Evolutionary conservation across 108 stramenopile species (phyloP), one percentile per base, ranked within the genome.

Genomic region (Nannochloropsis salina): DNA sequence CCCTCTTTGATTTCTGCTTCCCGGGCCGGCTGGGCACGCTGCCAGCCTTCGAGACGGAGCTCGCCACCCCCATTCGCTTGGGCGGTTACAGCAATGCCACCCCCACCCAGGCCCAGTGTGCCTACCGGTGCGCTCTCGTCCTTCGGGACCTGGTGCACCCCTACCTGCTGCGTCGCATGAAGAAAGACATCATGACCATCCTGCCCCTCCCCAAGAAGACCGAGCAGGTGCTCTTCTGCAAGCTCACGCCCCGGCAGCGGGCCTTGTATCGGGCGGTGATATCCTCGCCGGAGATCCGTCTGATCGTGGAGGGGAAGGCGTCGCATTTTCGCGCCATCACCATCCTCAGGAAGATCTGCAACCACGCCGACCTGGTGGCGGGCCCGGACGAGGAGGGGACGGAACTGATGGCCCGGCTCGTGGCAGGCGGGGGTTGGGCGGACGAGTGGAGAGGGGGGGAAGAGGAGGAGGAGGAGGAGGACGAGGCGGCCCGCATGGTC

Each of bases 221-320:
- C 18, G 97, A 98, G 86, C 96, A 97, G 85, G 96, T 90, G 3
- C 85, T 99, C 8, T 98, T 98, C 80, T 97, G 97, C 85, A 93
- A 94, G 9, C 90, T 98, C 44, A 94, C 94, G 9, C 18, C 86
- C n/a, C 89, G 89, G 31, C 97, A 98, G 86, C 82, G 86, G 11
- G 80, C 45, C 31, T 86, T 92, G 9, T 93, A 93, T 85, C 22
- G 44, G 9, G 85, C 80, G 20, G 81, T 91, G 42, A 9, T 93
- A 12, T 81, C 41, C 18, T 90, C 90, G 20, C 43, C 83, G 21
- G 91, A 92, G 42, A 91, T 93, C 45, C 82, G 44, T 10, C 15
- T 42, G 42, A 81, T 95, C 9, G 51, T 94, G 81, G 86, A 91
- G 81, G 93, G 95, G 2, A 88, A 92, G 20, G 85, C 86, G 22